These are phyloP conservation scores for Celoporthe dispersa DNA, from an alignment of 2,329 filamentous ascomycete species.

Conservation along the genomic window DNA sequence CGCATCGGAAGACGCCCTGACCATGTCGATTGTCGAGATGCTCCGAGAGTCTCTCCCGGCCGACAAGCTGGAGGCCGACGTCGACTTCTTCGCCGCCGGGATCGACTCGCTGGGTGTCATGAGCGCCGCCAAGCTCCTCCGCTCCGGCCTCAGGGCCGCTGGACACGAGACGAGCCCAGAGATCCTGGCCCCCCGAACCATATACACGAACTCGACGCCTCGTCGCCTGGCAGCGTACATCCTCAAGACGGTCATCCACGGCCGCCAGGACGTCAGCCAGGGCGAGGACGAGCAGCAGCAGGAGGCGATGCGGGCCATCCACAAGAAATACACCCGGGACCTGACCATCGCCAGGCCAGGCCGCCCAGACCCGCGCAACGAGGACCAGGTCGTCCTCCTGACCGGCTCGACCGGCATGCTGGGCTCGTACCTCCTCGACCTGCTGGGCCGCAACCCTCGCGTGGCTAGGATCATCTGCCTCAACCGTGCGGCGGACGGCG, in stretches of 20 bases:
- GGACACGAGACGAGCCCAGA: slow-evolving; percentile 29
- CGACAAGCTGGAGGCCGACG: slow-evolving; percentile 32
- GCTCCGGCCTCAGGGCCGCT: slow-evolving; percentile 30
- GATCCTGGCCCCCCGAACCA: slow-evolving; percentile 32
- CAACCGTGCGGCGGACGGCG: slow-evolving; percentile 48
- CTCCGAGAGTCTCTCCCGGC: slow-evolving; percentile 31
- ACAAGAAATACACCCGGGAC: slow-evolving; percentile 38
- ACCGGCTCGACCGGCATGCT: slow-evolving; percentile 47
- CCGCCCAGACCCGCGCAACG: slow-evolving; percentile 34
- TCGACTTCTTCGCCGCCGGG: slow-evolving; percentile 45
- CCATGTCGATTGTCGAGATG: slow-evolving; percentile 34
- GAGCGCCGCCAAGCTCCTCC: slow-evolving; percentile 30
- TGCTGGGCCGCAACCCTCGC: slow-evolving; percentile 38
- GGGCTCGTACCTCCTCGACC: slow-evolving; percentile 45
- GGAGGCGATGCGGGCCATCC: slow-evolving; percentile 29
- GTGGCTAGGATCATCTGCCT: slow-evolving; percentile 49
- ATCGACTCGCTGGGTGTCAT: slow-evolving; percentile 48
- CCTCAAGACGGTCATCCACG: slow-evolving; percentile 17
- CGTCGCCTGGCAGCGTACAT: slow-evolving; percentile 34
- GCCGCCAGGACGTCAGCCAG: slow-evolving; percentile 17
- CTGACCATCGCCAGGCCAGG: slow-evolving; percentile 32
- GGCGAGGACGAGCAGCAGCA: slow-evolving; percentile 29
- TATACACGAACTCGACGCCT: slow-evolving; percentile 40
- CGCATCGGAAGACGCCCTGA: slow-evolving; percentile 32
- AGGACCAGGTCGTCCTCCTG: slow-evolving; percentile 40